Evolutionary conservation across 2,329 filamentous ascomycete genomes (phyloP).

Genomic region (Lomentospora prolificans): DNA sequence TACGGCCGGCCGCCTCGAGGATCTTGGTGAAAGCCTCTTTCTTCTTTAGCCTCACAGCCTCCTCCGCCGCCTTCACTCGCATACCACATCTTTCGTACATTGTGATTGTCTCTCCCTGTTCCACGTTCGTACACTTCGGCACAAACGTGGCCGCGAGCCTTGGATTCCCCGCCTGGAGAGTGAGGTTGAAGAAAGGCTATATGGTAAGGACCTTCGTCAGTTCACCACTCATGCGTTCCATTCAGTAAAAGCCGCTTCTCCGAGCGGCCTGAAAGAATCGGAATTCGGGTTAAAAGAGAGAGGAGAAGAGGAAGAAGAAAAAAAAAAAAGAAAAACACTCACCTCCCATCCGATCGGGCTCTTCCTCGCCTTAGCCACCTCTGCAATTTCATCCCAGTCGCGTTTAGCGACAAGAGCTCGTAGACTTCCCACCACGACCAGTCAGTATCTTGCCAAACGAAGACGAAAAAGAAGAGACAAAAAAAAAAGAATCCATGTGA

Average conservation of each 20-base stretch:
- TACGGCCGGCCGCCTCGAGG: constrained; percentile 61
- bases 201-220: constrained; percentile 7
- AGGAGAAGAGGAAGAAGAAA: background rate
- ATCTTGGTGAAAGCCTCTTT: constrained; percentile 63
- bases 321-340: constrained; percentile 24
- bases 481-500: too few species aligned
- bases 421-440: constrained; percentile 43
- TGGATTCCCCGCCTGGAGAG: constrained; percentile 79
- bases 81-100: constrained; percentile 98
- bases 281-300: background rate
- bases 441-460: constrained; percentile 10
- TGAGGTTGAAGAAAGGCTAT: constrained; percentile 84
- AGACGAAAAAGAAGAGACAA: too few species aligned
- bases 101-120: constrained; percentile 59
- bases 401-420: constrained; percentile 81
- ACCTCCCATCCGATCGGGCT: constrained; percentile 96
- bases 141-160: constrained; percentile 77
- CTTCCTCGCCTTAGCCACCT: constrained; percentile 67
- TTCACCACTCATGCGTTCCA: too few species aligned
- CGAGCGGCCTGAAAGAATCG: too few species aligned
- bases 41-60: constrained; percentile 77
- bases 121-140: constrained; percentile 70
- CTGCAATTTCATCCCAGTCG: constrained; percentile 88
- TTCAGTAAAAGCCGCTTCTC: too few species aligned
- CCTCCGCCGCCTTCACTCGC: constrained; percentile 80